Base-by-base conservation (phyloP, 768 basidiomycete species). In the Tricholoma bakamatsutake region DNA sequence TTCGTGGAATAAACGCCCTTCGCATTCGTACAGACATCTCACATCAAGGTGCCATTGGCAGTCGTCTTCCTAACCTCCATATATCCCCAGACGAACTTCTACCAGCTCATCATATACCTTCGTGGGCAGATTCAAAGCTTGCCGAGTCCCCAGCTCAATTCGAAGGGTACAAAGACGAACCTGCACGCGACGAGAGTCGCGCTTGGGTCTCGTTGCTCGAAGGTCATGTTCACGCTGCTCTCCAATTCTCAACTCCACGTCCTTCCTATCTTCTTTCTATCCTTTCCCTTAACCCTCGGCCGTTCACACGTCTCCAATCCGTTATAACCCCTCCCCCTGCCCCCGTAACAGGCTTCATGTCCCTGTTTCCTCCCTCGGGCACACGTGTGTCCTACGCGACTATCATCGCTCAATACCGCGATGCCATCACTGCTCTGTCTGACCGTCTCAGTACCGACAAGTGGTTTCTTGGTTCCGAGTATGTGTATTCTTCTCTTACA, bases 201-300 rank as follows among this genome's bases (percentile, higher is more conserved):
- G 90, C 91, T 1, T 93, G 91, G 91, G 80, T 90, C 24, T 74
- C 88, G 2, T 76, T 93, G 31, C 79, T 93, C 39, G 88, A 93
- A 67, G 84, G 84, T 34, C 73, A 79, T 46, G 81, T 93, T 6
- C 90, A 91, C 66, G 85, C 87, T 59, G 86, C 88, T 11, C 67
- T 93, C 70, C 84, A 90, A 3, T 69, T 83, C n/a, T 69, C 78
- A 13, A 76, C 77, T 50, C 77, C 83, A 0, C 53, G 68, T 2
- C 71, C 76, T 0, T 73, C 78, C 0, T 72, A 78, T 50, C 56
- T 83, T 11, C 60, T 69, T 12, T 68, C 71, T 1, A 59, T 87
- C 34, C 54, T 83, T 49, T 71, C 73, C 53, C 71, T 76, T 53
- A 53, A 62, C 11, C 51, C 68, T 18, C 56, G 67, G 35, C 68